Conservation (phyloP, 2,329 filamentous ascomycete genomes). For the Verticillium tricorpus region DNA sequence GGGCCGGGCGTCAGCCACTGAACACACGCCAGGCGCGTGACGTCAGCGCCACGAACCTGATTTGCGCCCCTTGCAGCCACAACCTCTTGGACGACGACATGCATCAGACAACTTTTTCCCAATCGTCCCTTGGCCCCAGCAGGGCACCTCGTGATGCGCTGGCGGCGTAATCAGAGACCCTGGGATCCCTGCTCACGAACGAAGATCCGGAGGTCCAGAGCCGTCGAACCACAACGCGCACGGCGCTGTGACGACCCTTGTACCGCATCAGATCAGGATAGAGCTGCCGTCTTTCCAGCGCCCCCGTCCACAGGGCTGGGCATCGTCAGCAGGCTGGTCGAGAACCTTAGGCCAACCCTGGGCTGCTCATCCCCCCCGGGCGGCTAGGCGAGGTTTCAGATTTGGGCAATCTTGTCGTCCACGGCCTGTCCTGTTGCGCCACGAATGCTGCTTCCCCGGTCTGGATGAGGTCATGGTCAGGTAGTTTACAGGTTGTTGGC, state of each 20-base stretch:
- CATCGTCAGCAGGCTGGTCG: conserved; percentile 4
- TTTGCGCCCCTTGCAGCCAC: neutral
- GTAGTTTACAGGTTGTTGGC: conserved; percentile 1
- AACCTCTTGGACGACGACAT: conserved; percentile 8
- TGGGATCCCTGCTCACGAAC: neutral
- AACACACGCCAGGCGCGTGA: neutral
- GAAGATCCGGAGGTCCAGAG: neutral
- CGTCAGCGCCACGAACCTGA: conserved; percentile 3
- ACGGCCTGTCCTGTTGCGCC: neutral
- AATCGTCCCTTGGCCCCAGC: neutral
- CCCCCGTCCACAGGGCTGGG: neutral
- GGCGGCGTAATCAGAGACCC: neutral
- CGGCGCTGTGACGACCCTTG: neutral
- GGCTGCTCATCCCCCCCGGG: neutral
- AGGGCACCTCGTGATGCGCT: conserved; percentile 8
- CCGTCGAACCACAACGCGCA: neutral
- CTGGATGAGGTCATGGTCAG: neutral
- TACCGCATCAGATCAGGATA: neutral
- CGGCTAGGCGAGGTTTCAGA: neutral
- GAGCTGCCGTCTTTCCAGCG: conserved; percentile 4
- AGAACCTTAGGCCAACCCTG: neutral
- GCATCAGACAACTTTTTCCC: conserved; percentile 5
- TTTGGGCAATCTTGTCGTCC: neutral
- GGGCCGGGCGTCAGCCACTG: neutral
- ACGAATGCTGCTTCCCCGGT: neutral